A percentile compares a stretch with the other conserved stretches of the same genome.
These are phyloP conservation scores for Trifolium repens DNA, from an alignment of 306 rosid genomes.

Conservation along the genomic window DNA sequence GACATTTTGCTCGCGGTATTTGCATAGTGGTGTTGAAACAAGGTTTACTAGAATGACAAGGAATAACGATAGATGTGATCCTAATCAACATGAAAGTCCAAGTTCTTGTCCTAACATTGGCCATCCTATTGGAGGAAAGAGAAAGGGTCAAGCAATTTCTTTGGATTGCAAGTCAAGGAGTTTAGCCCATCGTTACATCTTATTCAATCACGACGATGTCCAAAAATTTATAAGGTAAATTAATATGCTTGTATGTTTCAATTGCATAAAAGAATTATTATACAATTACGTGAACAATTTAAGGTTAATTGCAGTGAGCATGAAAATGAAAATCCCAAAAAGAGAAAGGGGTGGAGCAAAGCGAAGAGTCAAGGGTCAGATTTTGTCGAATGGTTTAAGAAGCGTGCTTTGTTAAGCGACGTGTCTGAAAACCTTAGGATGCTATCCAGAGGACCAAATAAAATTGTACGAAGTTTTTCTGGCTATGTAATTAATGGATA, in stretches of 20 bases:
- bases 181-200: neutral
- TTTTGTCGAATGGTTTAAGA: neutral
- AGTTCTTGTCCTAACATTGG: too few species aligned
- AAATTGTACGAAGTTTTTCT: neutral
- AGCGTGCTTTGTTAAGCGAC: neutral
- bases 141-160: neutral
- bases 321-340: too few species aligned
- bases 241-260: neutral
- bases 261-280: neutral
- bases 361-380: too few species aligned
- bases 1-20: too few species aligned
- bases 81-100: too few species aligned
- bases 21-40: too few species aligned
- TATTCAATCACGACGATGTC: neutral
- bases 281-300: neutral
- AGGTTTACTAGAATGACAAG: too few species aligned
- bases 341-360: too few species aligned
- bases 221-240: neutral
- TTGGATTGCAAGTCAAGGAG: neutral
- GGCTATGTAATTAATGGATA: neutral
- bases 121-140: too few species aligned
- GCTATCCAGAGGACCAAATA: neutral
- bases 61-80: too few species aligned
- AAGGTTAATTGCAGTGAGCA: neutral
- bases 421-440: neutral